These are phyloP conservation scores for Entomortierella beljakovae DNA, from an alignment of 192 early-diverging fungal genomes.

Conservation along the genomic window DNA sequence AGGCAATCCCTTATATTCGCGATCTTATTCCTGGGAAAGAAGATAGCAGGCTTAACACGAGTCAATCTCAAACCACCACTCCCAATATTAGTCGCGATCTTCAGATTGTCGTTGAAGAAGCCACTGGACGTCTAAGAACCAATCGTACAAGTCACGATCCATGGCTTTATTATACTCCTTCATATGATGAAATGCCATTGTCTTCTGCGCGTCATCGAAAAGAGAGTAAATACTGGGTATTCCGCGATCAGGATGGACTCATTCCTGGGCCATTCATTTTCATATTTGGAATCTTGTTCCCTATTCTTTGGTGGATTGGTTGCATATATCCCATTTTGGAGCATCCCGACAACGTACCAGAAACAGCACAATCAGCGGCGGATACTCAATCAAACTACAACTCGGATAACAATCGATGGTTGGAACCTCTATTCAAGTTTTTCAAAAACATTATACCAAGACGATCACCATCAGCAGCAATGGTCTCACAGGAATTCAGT, in stretches of 20 bases:
- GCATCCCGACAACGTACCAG: constrained; percentile 16
- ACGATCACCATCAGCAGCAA: not conserved
- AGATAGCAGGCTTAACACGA: not conserved
- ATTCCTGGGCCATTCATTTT: constrained; percentile 37
- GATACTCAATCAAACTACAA: not conserved
- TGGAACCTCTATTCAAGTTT: not conserved
- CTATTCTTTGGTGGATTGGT: constrained; percentile 44
- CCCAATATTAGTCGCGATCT: constrained; percentile 46
- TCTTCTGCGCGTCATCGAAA: constrained; percentile 8
- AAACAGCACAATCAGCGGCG: not conserved
- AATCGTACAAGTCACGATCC: constrained; percentile 41
- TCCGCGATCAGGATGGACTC: constrained; percentile 20
- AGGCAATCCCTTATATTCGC: constrained; percentile 32
- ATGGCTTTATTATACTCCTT: constrained; percentile 10
- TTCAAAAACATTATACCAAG: not conserved
- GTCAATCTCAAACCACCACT: constrained; percentile 17
- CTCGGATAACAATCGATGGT: constrained; percentile 9
- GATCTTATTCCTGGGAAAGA: constrained; percentile 35
- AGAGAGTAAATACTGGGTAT: constrained; percentile 33
- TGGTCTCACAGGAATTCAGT: not conserved
- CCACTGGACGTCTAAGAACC: constrained; percentile 30
- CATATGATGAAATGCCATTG: constrained; percentile 25
- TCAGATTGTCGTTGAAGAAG: constrained; percentile 27
- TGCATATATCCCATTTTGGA: constrained; percentile 7
- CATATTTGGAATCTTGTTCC: constrained; percentile 27